Evolutionary conservation across 768 basidiomycete species (phyloP).

Genomic region (Tricholoma hemisulphureum): DNA sequence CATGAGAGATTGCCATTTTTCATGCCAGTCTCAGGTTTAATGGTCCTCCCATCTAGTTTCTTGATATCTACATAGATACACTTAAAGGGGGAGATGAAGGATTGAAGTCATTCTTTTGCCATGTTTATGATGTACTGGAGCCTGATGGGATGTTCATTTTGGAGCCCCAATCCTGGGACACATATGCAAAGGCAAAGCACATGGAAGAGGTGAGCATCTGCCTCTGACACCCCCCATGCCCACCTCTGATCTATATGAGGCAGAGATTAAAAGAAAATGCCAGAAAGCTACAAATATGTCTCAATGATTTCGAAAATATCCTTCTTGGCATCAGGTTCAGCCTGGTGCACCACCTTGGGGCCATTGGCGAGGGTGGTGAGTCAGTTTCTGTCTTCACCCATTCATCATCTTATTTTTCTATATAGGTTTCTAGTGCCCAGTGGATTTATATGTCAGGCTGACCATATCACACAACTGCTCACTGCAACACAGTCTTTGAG

Average conservation of each 20-base stretch:
- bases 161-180: conserved; percentile 85
- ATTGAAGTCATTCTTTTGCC: conserved; percentile 61
- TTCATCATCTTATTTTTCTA: conserved; percentile 2
- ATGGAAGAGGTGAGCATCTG: conserved; percentile 51
- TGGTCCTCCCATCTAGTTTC: conserved; percentile 45
- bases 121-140: conserved; percentile 55
- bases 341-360: conserved; percentile 45
- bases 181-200: conserved; percentile 74
- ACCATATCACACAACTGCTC: no score
- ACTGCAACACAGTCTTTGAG: not conserved
- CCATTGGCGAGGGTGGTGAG: conserved; percentile 65
- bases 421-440: conserved; percentile 58
- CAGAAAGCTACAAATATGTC: conserved; percentile 54
- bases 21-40: not conserved
- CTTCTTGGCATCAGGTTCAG: conserved; percentile 64
- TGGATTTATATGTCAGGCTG: conserved; percentile 65
- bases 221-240: not conserved
- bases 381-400: not conserved
- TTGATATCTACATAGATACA: conserved; percentile 94
- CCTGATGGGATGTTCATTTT: conserved; percentile 69
- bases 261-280: conserved; percentile 62
- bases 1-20: conserved; percentile 45
- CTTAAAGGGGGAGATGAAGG: conserved; percentile 78
- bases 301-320: conserved; percentile 57
- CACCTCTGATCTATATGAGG: not conserved